phyloP scores from a whole-genome alignment of 257 asterid genomes.

The Verbascum thapsus region DNA sequence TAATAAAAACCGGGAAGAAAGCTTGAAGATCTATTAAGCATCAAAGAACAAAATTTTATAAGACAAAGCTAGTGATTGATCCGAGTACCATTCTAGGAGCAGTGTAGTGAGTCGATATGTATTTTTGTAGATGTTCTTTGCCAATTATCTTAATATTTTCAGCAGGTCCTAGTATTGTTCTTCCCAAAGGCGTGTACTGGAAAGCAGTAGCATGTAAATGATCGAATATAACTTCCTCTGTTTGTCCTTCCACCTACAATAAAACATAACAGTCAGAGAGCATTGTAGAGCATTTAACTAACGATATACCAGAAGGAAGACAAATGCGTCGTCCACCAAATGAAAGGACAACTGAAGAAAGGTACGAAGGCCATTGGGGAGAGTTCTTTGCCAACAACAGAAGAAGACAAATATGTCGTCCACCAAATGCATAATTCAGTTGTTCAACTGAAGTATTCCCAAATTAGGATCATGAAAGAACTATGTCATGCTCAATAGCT shows the following conservation, averaged over 20 bases:
- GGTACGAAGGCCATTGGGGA: too few relatives aligned
- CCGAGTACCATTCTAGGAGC: conserved; percentile 71
- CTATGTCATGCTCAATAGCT: not conserved
- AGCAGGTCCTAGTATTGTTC: conserved; percentile 92
- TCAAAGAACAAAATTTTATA: not conserved
- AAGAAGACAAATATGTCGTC: not conserved
- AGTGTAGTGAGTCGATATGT: conserved; percentile 74
- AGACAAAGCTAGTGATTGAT: not conserved
- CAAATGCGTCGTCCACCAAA: not conserved
- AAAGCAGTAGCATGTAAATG: conserved; percentile 92
- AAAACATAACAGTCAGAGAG: conserved; percentile 10
- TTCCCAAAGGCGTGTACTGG: conserved; percentile 81
- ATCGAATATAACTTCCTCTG: conserved; percentile 87
- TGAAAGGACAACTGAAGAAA: too few relatives aligned
- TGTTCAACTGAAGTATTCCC: not conserved
- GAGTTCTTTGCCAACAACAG: too few relatives aligned
- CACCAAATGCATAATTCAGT: conserved; percentile 3
- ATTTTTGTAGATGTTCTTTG: conserved; percentile 52
- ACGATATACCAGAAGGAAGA: not conserved
- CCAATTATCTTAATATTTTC: conserved; percentile 62
- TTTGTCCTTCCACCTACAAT: conserved; percentile 76
- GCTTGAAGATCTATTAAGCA: conserved; percentile 3
- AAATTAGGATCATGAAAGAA: not conserved
- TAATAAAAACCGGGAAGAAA: conserved; percentile 14
- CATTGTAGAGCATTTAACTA: not conserved